These are phyloP conservation scores for Deinandra increscens DNA, from an alignment of 129 eudicot genomes.

Conservation along the genomic window DNA sequence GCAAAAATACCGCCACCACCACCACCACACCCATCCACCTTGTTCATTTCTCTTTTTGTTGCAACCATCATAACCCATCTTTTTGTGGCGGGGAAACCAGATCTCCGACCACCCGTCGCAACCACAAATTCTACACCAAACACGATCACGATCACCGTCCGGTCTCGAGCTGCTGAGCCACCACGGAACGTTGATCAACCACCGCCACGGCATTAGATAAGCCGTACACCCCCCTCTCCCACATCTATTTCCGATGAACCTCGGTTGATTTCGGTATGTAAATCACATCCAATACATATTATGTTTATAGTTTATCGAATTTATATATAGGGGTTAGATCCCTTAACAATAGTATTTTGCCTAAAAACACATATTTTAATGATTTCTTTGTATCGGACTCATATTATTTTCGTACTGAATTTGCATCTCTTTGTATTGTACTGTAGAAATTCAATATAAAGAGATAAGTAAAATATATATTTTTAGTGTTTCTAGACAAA, in stretches of 20 bases:
- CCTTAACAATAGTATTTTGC: too few species aligned
- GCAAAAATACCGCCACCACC: background rate
- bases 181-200: background rate
- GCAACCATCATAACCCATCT: background rate
- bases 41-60: too few species aligned
- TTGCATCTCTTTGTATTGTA: too few species aligned
- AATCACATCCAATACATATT: background rate
- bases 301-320: background rate
- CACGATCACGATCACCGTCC: background rate
- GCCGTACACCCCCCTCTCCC: background rate
- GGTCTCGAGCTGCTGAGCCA: background rate
- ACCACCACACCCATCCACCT: background rate
- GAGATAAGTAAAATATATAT: too few species aligned
- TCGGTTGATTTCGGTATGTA: background rate
- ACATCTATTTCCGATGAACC: background rate
- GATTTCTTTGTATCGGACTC: too few species aligned
- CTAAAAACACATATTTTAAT: too few species aligned
- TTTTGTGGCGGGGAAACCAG: background rate
- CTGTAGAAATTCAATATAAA: too few species aligned
- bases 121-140: background rate
- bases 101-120: background rate
- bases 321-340: too few species aligned
- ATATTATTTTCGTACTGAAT: too few species aligned
- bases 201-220: background rate
- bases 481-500: too few species aligned